Conservation (phyloP, 2,329 filamentous ascomycete species). For the Coniochaeta hoffmannii region DNA sequence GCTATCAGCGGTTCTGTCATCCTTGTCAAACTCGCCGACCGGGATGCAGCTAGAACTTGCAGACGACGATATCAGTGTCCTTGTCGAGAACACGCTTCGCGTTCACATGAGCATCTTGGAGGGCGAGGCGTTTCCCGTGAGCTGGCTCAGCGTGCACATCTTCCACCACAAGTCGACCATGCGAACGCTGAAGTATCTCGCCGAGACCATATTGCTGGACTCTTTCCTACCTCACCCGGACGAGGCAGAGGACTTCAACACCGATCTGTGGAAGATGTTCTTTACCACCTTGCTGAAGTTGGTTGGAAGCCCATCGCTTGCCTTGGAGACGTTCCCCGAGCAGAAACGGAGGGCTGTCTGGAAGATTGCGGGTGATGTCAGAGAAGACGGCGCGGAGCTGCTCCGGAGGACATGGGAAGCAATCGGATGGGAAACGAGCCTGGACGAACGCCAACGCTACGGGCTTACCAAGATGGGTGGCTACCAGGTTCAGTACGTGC, state of each 20-base stretch:
- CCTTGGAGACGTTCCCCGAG: slow-evolving; percentile 91
- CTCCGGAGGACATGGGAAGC: slow-evolving; percentile 85
- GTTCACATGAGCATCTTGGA: slow-evolving; percentile 84
- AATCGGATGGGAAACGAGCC: slow-evolving; percentile 88
- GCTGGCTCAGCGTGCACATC: slow-evolving; percentile 90
- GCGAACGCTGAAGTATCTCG: slow-evolving; percentile 75
- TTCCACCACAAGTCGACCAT: slow-evolving; percentile 89
- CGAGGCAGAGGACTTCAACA: slow-evolving; percentile 86
- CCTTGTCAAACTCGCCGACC: slow-evolving; percentile 65
- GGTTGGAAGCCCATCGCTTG: slow-evolving; percentile 80
- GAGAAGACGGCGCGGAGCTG: slow-evolving; percentile 83
- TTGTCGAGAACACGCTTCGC: slow-evolving; percentile 72
- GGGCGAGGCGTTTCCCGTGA: slow-evolving; percentile 80
- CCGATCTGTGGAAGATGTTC: slow-evolving; percentile 87
- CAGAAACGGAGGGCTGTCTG: slow-evolving; percentile 94
- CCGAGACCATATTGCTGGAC: slow-evolving; percentile 64
- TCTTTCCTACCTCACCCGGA: slow-evolving; percentile 82
- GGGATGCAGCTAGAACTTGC: slow-evolving; percentile 70
- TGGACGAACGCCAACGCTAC: slow-evolving; percentile 71
- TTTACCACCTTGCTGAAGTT: slow-evolving; percentile 85
- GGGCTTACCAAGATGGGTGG: slow-evolving; percentile 81
- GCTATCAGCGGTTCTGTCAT: slow-evolving; percentile 78
- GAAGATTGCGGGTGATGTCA: slow-evolving; percentile 97
- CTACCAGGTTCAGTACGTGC: slow-evolving; percentile 97
- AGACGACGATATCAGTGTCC: slow-evolving; percentile 64